These are phyloP conservation scores for Phaffomyces antillensis DNA, from an alignment of 805 yeast species.

Conservation along the genomic window DNA sequence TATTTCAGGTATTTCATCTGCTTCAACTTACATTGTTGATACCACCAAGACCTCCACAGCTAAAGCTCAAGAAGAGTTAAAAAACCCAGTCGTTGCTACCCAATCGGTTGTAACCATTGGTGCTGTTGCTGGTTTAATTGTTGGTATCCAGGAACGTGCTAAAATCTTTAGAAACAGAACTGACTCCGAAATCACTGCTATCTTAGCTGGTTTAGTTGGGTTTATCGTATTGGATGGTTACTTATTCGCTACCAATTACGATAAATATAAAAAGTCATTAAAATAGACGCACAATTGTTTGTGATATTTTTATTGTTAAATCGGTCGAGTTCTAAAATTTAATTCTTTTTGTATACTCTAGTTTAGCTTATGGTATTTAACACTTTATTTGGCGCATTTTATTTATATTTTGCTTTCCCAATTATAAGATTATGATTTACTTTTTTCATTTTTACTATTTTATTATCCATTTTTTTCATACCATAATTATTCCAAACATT, in stretches of 20 bases:
- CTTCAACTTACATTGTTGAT: constrained; percentile 15
- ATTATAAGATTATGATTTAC: too few species aligned
- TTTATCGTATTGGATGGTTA: constrained; percentile 47
- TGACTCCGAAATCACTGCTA: constrained; percentile 40
- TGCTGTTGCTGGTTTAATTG: constrained; percentile 40
- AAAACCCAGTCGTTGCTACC: constrained; percentile 55
- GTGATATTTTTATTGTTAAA: too few species aligned
- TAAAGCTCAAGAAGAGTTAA: constrained; percentile 34
- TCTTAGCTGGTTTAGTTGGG: constrained; percentile 47
- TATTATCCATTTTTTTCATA: too few species aligned
- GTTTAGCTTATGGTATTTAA: too few species aligned
- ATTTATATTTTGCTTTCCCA: too few species aligned
- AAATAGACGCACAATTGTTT: background rate
- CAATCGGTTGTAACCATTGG: constrained; percentile 45
- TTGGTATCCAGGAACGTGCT: constrained; percentile 44
- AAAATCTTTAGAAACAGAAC: constrained; percentile 36
- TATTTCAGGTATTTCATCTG: constrained; percentile 11
- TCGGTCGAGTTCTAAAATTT: too few species aligned
- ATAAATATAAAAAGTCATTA: constrained; percentile 36
- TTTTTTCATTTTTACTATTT: too few species aligned
- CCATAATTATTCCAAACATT: too few species aligned
- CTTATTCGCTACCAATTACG: constrained; percentile 46
- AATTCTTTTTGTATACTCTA: too few species aligned
- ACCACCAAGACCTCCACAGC: constrained; percentile 17
- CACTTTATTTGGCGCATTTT: too few species aligned